These are phyloP conservation scores for Boechera divaricarpa DNA, from an alignment of 345 rosid genomes.

Conservation along the genomic window DNA sequence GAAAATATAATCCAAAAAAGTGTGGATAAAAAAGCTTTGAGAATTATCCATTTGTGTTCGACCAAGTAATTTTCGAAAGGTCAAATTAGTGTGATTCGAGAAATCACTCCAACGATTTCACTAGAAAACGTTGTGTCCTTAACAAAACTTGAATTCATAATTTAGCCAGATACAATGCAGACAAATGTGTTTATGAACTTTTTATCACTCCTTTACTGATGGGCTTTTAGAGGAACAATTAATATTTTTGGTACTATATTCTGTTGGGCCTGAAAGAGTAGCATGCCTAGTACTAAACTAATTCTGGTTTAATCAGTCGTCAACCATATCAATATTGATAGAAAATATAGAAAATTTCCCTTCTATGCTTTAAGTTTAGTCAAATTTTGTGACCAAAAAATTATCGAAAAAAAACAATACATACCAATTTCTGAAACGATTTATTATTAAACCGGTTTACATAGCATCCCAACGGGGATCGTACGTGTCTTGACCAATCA, in stretches of 20 bases:
- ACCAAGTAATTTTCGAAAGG: neutral
- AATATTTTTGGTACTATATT: neutral
- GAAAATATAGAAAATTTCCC: neutral
- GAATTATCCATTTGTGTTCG: neutral
- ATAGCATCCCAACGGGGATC: neutral
- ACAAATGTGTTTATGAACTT: neutral
- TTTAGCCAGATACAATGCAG: neutral
- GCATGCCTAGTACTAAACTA: neutral
- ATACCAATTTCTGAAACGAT: neutral
- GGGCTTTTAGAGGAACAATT: conserved; percentile 8
- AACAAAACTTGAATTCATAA: neutral
- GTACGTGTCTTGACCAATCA: conserved; percentile 44
- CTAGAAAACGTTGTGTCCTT: neutral
- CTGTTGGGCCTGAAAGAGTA: conserved; percentile 2
- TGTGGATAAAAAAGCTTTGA: neutral
- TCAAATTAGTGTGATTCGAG: conserved; percentile 11
- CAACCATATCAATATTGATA: neutral
- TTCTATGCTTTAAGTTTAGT: neutral
- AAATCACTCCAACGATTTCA: neutral
- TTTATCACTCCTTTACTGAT: neutral
- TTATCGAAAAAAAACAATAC: too few relatives aligned
- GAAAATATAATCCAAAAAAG: neutral
- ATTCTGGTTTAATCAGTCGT: conserved; percentile 24
- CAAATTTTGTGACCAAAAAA: too few relatives aligned
- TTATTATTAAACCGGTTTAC: conserved; percentile 27